These are phyloP conservation scores for Globisporangium paroecandrum DNA, from an alignment of 352 stramenopile species.

Conservation along the genomic window DNA sequence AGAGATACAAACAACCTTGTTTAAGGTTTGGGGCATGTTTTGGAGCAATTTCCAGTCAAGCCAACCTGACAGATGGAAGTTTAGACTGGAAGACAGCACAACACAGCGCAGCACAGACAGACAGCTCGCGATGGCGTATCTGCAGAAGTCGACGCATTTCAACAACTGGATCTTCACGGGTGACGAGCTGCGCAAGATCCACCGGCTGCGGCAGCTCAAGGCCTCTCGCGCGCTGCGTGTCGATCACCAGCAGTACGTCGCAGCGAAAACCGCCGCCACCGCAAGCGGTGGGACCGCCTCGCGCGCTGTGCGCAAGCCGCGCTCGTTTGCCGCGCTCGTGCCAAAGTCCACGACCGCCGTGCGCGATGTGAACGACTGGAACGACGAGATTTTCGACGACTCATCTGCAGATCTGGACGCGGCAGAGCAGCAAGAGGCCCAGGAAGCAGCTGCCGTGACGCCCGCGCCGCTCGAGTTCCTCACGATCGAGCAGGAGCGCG, in stretches of 20 bases:
- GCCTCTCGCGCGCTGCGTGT: slow-evolving; percentile 51
- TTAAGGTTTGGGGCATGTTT: no score
- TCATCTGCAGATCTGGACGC: slow-evolving; percentile 32
- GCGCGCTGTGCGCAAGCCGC: slow-evolving; percentile 47
- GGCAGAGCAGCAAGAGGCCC: slow-evolving; percentile 48
- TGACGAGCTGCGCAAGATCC: slow-evolving; percentile 56
- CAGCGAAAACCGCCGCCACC: slow-evolving; percentile 22
- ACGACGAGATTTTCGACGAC: slow-evolving; percentile 60
- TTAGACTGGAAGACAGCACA: neutral
- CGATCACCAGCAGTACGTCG: slow-evolving; percentile 47
- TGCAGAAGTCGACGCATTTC: slow-evolving; percentile 82
- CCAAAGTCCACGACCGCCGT: slow-evolving; percentile 57
- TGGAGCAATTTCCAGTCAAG: neutral
- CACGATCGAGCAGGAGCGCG: slow-evolving; percentile 51
- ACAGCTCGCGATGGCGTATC: slow-evolving; percentile 61
- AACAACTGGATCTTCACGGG: slow-evolving; percentile 86
- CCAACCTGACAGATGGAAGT: neutral
- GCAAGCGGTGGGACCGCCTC: slow-evolving; percentile 13
- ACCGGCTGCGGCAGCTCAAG: slow-evolving; percentile 66
- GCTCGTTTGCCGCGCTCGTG: slow-evolving; percentile 77
- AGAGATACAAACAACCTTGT: no score
- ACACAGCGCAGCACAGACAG: neutral
- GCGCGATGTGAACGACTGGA: slow-evolving; percentile 69
- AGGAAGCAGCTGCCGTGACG: slow-evolving; percentile 27
- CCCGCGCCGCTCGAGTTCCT: slow-evolving; percentile 56